Base-by-base conservation (phyloP, 495 filamentous ascomycete species). In the Usnea hakonensis region DNA sequence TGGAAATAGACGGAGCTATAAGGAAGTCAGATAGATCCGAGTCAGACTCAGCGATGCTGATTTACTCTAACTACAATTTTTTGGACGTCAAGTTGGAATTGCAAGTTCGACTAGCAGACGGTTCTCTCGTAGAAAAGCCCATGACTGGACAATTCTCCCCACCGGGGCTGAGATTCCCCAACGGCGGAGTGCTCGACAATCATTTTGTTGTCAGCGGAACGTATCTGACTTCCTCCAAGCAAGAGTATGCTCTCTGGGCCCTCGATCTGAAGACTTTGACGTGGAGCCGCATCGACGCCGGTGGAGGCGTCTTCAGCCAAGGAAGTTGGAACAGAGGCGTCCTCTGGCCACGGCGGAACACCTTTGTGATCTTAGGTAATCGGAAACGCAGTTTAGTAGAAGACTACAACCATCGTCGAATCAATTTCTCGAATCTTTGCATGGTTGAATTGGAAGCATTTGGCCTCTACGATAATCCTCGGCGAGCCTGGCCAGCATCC, bases 41-140 rank as follows among this genome's bases (percentile, higher is more conserved):
- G 38, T 81, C 86, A 5, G 85, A 82, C 35, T 87, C 86, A 17
- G 90, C 91, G 6, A 96, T 97, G 90, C 80, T 98, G 57, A 95
- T 98, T 36, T 98, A 98, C 72, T 97, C 94, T 44, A 98, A 98
- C 69, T 98, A 97, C 72, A 97, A 98, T 73, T 98, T 98, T 71
- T 72, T 97, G 41, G 91, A 97, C 64, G 94, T 97, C 64, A 97
- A 96, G 69, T 74, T 98, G 26, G 94, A 97, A 71, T 78, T 98
- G 36, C 95, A 97, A 69, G 83, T 98, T 50, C 84, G 94, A 58
- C 71, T 85, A 17, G 83, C 89, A 33, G 93, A 98, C 72, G 94
- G 95, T 52, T 86, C 86, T 11, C 75, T 98, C 64, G 80, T 83
- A 5, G 94, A 97, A 69, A 91, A 90, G 67, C 81, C 89, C 14